Evolutionary conservation across 129 eudicot species (phyloP).

Genomic region (Artemisia annua): DNA sequence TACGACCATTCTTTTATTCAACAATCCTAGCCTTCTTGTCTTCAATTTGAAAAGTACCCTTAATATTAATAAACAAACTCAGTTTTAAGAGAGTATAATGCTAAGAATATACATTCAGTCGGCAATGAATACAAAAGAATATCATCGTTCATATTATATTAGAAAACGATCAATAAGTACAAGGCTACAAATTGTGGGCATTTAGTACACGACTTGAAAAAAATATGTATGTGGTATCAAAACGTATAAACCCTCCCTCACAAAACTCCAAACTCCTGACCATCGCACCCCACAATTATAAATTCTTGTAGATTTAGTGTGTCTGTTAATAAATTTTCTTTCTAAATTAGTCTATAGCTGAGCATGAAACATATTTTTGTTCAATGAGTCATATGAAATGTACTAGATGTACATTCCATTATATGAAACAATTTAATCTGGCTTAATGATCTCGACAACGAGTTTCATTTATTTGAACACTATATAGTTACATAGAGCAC

Average conservation of each 20-base stretch:
- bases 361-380: too few relatives aligned
- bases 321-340: too few relatives aligned
- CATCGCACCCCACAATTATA: slow-evolving; percentile 12
- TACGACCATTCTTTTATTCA: too few relatives aligned
- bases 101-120: too few relatives aligned
- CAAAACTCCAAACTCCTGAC: slow-evolving; percentile 21
- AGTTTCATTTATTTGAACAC: too few relatives aligned
- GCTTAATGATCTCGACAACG: background rate
- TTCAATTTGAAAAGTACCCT: too few relatives aligned
- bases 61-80: background rate
- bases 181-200: slow-evolving; percentile 3
- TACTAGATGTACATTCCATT: too few relatives aligned
- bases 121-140: background rate
- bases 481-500: too few relatives aligned
- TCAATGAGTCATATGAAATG: too few relatives aligned
- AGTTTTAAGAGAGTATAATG: background rate
- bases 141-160: background rate
- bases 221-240: slow-evolving; percentile 17
- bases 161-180: background rate
- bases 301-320: too few relatives aligned
- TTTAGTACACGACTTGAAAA: background rate
- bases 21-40: too few relatives aligned
- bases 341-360: too few relatives aligned
- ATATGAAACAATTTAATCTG: background rate
- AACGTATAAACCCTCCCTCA: slow-evolving; percentile 15